Conservation (phyloP, 106 monocot species). For the Acorus calamus region DNA sequence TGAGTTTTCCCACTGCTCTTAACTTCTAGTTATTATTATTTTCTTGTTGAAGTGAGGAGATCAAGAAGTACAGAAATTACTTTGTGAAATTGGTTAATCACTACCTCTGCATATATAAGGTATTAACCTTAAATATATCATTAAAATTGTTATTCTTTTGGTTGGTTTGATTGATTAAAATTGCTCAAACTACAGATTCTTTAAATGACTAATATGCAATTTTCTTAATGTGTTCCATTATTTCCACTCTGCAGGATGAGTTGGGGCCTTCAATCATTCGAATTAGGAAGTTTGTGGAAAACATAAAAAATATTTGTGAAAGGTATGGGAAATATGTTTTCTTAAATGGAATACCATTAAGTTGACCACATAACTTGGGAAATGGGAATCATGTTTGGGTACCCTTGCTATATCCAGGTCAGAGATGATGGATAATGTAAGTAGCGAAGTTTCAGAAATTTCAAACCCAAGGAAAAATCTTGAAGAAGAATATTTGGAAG, state of each 20-base stretch:
- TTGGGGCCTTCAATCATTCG: conserved; percentile 44
- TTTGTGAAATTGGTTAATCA: conserved; percentile 50
- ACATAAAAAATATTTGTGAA: conserved; percentile 62
- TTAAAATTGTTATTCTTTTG: background rate
- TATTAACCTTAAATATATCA: conserved; percentile 17
- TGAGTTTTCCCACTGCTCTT: background rate
- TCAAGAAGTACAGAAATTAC: conserved; percentile 52
- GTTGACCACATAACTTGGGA: no score
- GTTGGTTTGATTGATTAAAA: background rate
- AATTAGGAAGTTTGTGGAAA: conserved; percentile 64
- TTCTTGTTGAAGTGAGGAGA: conserved; percentile 48
- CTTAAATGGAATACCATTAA: no score
- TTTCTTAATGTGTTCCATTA: no score
- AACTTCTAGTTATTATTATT: background rate
- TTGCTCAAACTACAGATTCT: background rate
- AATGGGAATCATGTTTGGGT: background rate
- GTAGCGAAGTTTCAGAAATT: conserved; percentile 38
- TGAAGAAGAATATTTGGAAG: conserved; percentile 78
- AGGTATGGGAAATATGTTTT: conserved; percentile 29
- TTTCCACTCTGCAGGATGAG: conserved; percentile 36
- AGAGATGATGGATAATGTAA: conserved; percentile 14
- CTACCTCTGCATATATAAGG: conserved; percentile 67
- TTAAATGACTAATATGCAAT: no score
- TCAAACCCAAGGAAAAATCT: conserved; percentile 59
- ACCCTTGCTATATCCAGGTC: conserved; percentile 21